Evolutionary conservation across 306 rosid species (phyloP), one percentile per base, ranked within the genome.

Genomic region (Oemleria cerasiformis): DNA sequence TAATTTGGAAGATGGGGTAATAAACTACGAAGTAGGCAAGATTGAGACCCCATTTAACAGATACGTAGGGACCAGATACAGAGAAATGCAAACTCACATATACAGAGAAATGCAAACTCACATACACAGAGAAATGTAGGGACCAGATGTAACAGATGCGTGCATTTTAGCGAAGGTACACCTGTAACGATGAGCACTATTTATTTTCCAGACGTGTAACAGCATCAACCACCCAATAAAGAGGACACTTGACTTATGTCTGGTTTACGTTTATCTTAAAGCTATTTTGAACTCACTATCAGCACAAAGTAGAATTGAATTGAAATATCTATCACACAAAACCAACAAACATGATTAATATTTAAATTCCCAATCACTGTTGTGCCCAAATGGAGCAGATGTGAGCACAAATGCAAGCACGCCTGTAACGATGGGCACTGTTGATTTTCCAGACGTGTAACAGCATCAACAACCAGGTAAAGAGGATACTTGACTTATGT

Each of bases 81-180:
- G 84, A 85, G 79, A 80, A n/a, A n/a, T n/a, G n/a, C n/a, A n/a
- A n/a, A 25, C 30, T 25, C 30, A 25, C 30, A 25, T 25, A 2
- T 25, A 25, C 30, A 61, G n/a, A 30, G 0, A 1, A 25, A 79
- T 81, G 82, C n/a, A n/a, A n/a, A n/a, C n/a, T n/a, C n/a, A n/a
- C n/a, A n/a, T 41, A 0, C 40, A 63, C 21, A 61, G n/a, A 30
- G 0, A 1, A 25, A 79, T 81, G 82, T 81, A 23, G 70, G 50
- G 85, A 34, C 77, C 87, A 74, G 74, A 80, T 75, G 83, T 72
- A 82, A 71, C 86, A 74, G 84, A 85, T 82, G 82, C 49, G 76
- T 36, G 86, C 85, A 65, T 73, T 19, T 20, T 65, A 59, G 74
- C 78, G 54, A 67, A 7, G 34, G 30, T 71, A 68, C 75, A 64